phyloP scores from a whole-genome alignment of 352 stramenopile species.

The Pelagophyceae sp. region DNA sequence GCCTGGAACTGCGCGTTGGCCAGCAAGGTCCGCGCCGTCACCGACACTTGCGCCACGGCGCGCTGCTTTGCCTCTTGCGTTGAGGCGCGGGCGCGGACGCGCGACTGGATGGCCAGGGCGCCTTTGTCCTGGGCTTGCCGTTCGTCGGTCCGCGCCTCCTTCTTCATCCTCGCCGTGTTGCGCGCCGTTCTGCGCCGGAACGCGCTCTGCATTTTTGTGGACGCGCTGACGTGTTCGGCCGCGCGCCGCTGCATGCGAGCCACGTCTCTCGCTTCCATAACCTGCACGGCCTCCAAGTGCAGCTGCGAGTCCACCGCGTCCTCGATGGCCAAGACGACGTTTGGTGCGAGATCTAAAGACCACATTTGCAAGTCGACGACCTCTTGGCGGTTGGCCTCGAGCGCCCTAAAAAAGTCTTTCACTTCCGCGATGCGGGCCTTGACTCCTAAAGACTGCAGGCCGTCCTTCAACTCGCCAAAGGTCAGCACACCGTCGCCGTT shows the following conservation, averaged over 20 bases:
- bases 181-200: background rate
- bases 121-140: background rate
- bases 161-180: background rate
- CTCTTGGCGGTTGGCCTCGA: conserved; percentile 14
- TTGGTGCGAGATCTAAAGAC: conserved; percentile 4
- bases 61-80: background rate
- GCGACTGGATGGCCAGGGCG: background rate
- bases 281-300: background rate
- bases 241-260: background rate
- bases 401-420: conserved; percentile 21
- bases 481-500: conserved; percentile 16
- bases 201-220: background rate
- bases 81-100: background rate
- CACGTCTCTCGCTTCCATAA: background rate
- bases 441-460: conserved; percentile 7
- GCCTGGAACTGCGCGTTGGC: background rate
- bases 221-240: background rate
- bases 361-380: conserved; percentile 22
- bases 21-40: background rate
- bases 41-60: background rate
- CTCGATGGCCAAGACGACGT: conserved; percentile 17
- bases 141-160: background rate
- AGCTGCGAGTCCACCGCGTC: conserved; percentile 17
- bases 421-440: conserved; percentile 14
- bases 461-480: conserved; percentile 7